Percentiles rank a stretch among this genome's conserved stretches.
Conservation (phyloP, 2,329 filamentous ascomycete species). For the Fragosphaeria purpurea region DNA sequence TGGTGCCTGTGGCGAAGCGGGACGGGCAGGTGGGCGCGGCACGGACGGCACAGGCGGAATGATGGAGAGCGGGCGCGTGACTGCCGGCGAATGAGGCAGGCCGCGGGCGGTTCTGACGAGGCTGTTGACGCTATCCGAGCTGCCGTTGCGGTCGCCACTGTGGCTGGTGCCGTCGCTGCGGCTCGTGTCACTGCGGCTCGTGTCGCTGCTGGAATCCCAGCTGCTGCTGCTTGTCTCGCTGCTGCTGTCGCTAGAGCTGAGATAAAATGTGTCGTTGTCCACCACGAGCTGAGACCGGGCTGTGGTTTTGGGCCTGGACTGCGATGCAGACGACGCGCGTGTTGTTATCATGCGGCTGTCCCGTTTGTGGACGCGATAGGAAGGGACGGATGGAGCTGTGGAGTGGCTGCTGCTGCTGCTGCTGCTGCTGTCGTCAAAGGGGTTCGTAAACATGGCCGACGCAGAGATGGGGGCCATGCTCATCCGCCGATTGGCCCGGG, state of each 20-base stretch:
- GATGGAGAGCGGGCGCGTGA: constrained; percentile 1
- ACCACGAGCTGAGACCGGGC: background rate
- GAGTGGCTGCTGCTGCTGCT: too few relatives aligned
- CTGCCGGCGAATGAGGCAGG: background rate
- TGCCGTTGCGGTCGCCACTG: too few relatives aligned
- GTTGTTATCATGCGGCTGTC: too few relatives aligned
- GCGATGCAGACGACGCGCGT: background rate
- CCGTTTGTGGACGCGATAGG: too few relatives aligned
- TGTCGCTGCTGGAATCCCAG: background rate
- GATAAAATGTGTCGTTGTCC: background rate
- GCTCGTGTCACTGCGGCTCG: background rate
- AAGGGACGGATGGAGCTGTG: too few relatives aligned
- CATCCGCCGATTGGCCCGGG: too few relatives aligned
- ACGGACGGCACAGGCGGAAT: constrained; percentile 4
- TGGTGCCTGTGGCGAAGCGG: too few relatives aligned
- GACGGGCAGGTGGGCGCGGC: background rate
- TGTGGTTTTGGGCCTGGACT: background rate
- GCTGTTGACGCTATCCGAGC: too few relatives aligned
- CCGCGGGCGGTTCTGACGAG: background rate
- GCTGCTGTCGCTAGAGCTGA: background rate
- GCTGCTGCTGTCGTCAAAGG: background rate
- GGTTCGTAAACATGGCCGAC: background rate
- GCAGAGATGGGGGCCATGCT: background rate
- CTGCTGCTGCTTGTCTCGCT: too few relatives aligned
- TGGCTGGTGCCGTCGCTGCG: too few relatives aligned